Base-by-base conservation (phyloP, 176 grass and related monocot genomes). In the Zizania latifolia region DNA sequence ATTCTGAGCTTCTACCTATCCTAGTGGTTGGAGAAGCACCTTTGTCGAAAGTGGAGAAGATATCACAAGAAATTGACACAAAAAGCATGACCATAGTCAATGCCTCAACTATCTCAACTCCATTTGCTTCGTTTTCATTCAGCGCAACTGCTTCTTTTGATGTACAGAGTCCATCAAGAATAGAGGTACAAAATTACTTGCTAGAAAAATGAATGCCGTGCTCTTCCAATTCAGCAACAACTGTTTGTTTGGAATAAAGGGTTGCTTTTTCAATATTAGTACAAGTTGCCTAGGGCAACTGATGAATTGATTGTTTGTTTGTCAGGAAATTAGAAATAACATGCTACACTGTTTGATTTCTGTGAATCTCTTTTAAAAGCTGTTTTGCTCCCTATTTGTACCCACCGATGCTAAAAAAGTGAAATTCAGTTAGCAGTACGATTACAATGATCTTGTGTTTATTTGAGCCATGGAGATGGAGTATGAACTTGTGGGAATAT, bases 1-100 rank as follows among this genome's bases (percentile, higher is more conserved):
- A 90, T 78, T 98, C 95, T 36, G 91, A 94, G 65, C 89, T 94
- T 39, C 71, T 98, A 63, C 95, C 91, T 62, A 88, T 98, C 86
- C 81, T 98, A 60, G 86, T 80, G 32, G 82, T 75, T 13, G 95
- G 95, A 35, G 80, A 79, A 36, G 90, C 79, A 44, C 95, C 95
- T 15, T 88, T 94, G 2, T 68, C 89, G 48, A 98, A 90, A 86
- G 84, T 98, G 54, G 85, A 98, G 45, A 76, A 83, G 76, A 98
- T 98, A 87, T 92, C 89, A 10, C 95, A 98, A 79, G 76, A 87
- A 86, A 90, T 98, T 9, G 81, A 92, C 62, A 77, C 71, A 1
- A 90, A 85, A 71, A 81, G 31, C 67, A 58, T 85, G 86, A 89
- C 63, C 0, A 90, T 98, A 61, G 76, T 90, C 48, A 98, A 98